These are phyloP conservation scores for Globisporangium nodosum DNA, from an alignment of 352 stramenopile genomes.

Conservation along the genomic window DNA sequence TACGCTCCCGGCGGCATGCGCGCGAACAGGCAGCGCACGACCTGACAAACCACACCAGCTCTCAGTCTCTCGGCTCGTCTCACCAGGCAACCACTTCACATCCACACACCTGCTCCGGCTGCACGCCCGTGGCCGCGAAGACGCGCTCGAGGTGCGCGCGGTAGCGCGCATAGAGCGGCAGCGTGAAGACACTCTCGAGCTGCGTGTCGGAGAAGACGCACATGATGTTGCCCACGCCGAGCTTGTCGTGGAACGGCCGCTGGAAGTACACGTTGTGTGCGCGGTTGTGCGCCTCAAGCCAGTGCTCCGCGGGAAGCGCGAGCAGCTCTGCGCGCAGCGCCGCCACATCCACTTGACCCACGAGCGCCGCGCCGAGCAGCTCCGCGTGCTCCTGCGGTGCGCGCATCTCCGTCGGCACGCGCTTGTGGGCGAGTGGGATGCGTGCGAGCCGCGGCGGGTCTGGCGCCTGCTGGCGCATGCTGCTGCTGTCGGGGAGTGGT, in stretches of 20 bases:
- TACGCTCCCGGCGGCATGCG: conserved; percentile 88
- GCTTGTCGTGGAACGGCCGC: conserved; percentile 91
- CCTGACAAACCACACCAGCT: conserved; percentile 11
- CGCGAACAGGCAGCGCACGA: conserved; percentile 92
- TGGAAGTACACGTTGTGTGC: conserved; percentile 84
- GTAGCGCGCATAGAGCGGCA: conserved; percentile 85
- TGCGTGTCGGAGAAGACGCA: conserved; percentile 97
- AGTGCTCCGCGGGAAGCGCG: conserved; percentile 28
- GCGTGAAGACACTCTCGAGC: conserved; percentile 86
- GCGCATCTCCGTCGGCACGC: conserved; percentile 48
- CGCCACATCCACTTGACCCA: conserved; percentile 32
- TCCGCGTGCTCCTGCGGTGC: conserved; percentile 26
- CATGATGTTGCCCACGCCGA: conserved; percentile 94
- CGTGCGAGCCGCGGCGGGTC: conserved; percentile 27
- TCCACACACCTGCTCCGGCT: conserved; percentile 21
- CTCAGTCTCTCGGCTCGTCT: neutral
- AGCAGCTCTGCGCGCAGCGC: conserved; percentile 29
- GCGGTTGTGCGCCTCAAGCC: conserved; percentile 42
- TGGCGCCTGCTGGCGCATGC: conserved; percentile 25
- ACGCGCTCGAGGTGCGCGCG: conserved; percentile 51
- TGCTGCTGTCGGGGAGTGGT: neutral
- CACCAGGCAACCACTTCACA: neutral
- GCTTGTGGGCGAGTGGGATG: conserved; percentile 49
- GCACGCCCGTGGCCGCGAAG: conserved; percentile 54
- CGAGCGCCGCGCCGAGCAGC: conserved; percentile 36